Conservation (phyloP, 2,329 filamentous ascomycete species). For the Teratosphaeria zuluensis region DNA sequence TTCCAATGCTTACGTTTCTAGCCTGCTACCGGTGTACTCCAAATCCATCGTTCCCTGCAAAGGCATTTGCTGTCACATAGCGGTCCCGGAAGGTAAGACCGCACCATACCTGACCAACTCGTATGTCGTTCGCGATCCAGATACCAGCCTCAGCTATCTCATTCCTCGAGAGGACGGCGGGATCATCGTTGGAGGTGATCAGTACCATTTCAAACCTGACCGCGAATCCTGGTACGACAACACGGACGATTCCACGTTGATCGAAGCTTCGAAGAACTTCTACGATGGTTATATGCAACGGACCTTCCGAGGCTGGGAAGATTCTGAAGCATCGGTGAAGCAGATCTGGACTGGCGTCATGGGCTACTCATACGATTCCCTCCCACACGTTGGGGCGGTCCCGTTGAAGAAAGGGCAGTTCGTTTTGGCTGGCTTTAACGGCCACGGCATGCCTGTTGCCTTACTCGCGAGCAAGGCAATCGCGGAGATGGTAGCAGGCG, state of each 20-base stretch:
- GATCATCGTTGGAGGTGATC: constrained; percentile 35
- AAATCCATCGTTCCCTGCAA: not conserved
- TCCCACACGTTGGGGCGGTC: constrained; percentile 35
- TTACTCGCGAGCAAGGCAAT: constrained; percentile 28
- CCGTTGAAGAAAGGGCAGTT: constrained; percentile 32
- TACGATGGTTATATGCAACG: constrained; percentile 40
- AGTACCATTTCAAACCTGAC: not conserved
- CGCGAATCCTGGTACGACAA: constrained; percentile 27
- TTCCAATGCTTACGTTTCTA: constrained; percentile 19
- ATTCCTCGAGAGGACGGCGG: constrained; percentile 35
- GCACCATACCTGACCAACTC: not conserved
- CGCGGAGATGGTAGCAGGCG: constrained; percentile 31
- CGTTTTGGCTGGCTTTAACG: constrained; percentile 41
- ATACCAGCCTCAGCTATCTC: constrained; percentile 25
- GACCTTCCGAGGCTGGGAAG: constrained; percentile 40
- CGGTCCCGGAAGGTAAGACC: not conserved
- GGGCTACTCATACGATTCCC: constrained; percentile 12
- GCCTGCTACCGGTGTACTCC: not conserved
- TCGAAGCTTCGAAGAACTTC: constrained; percentile 32
- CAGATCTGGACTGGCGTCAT: constrained; percentile 32
- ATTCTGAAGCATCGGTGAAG: constrained; percentile 27
- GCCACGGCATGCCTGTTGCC: constrained; percentile 48
- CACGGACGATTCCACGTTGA: constrained; percentile 34
- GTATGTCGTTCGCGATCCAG: not conserved
- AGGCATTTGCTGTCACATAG: not conserved